Evolutionary conservation across 257 asterid genomes (phyloP).

Genomic region (Vinca minor): DNA sequence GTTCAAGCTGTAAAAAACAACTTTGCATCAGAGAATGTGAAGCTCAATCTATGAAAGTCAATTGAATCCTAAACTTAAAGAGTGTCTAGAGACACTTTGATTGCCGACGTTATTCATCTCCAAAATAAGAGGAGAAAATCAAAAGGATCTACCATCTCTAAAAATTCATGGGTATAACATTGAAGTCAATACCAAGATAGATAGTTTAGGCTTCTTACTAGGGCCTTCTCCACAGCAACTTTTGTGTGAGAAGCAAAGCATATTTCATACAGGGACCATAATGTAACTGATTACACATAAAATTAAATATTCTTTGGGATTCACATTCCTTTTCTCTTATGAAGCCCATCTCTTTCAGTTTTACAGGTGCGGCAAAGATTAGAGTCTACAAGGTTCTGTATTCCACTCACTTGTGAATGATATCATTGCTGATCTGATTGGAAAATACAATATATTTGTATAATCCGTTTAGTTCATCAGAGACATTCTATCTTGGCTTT

Average conservation of each 20-base stretch:
- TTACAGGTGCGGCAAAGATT: background rate
- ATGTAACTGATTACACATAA: background rate
- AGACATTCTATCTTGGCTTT: too few relatives aligned
- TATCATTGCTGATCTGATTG: background rate
- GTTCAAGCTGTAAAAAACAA: slow-evolving; percentile 56
- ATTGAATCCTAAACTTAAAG: background rate
- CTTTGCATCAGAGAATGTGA: slow-evolving; percentile 11
- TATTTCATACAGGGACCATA: background rate
- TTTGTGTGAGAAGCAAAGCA: background rate
- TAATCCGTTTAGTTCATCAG: background rate
- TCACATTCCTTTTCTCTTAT: background rate
- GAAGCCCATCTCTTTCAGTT: background rate
- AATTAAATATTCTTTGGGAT: background rate
- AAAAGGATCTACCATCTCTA: background rate
- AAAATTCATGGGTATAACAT: background rate
- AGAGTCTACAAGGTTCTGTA: background rate
- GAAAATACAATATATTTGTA: background rate
- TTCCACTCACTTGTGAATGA: background rate
- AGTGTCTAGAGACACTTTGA: background rate
- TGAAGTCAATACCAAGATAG: background rate
- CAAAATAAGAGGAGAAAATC: background rate
- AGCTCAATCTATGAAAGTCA: background rate
- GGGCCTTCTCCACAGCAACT: background rate
- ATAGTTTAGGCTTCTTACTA: background rate
- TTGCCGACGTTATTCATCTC: background rate